A percentile compares a stretch with the other conserved stretches of the same genome.
These are phyloP conservation scores for Petunia axillaris DNA, from an alignment of 257 asterid genomes.

Conservation along the genomic window DNA sequence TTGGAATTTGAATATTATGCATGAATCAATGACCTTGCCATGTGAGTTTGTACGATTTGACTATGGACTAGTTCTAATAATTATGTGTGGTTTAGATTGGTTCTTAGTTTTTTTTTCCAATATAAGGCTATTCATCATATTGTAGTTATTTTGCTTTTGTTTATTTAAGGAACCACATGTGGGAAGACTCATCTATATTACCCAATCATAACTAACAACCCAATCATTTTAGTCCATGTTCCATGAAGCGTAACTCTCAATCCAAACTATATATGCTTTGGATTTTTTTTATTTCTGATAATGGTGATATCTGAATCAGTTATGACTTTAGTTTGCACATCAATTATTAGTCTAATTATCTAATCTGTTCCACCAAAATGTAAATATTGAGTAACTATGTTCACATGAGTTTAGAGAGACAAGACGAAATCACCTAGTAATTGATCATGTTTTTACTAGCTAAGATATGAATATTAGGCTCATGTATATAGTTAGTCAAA, in stretches of 20 bases:
- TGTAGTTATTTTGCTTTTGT: not conserved
- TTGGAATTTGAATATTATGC: not conserved
- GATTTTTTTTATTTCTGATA: not conserved
- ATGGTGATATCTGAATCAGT: not conserved
- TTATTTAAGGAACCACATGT: not conserved
- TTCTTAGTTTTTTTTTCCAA: not conserved
- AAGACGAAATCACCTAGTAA: too few species aligned
- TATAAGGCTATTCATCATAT: not conserved
- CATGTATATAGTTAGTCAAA: too few species aligned
- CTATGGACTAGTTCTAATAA: not conserved
- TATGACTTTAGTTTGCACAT: too few species aligned
- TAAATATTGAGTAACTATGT: too few species aligned
- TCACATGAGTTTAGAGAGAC: too few species aligned
- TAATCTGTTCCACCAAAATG: too few species aligned
- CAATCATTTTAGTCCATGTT: conserved; percentile 14
- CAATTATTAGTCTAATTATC: too few species aligned
- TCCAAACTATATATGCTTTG: not conserved
- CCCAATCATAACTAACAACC: not conserved
- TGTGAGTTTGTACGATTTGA: not conserved
- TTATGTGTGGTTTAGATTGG: not conserved
- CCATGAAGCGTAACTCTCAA: not conserved
- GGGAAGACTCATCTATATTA: not conserved
- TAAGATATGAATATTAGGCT: too few species aligned
- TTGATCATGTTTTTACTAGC: too few species aligned
- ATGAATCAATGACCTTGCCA: conserved; percentile 2